A percentile compares a stretch with the other conserved stretches of the same genome.
phyloP scores from a whole-genome alignment of 805 yeast species.

The Kazachstania martiniae region DNA sequence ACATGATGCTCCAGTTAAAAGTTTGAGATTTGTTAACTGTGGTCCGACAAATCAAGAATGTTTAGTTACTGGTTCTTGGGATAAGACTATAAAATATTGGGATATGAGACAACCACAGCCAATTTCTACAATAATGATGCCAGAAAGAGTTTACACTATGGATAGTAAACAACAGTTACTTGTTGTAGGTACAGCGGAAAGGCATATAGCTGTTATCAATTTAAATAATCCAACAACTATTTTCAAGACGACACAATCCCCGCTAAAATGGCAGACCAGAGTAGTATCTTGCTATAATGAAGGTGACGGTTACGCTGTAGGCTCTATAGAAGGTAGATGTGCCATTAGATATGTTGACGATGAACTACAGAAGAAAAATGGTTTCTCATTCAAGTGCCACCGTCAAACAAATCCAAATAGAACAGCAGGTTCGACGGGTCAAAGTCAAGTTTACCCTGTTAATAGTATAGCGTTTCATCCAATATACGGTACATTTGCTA shows the following conservation, averaged over 20 bases:
- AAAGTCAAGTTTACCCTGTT: slow-evolving; percentile 64
- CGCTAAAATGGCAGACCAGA: slow-evolving; percentile 85
- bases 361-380: slow-evolving; percentile 53
- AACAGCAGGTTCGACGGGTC: slow-evolving; percentile 39
- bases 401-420: slow-evolving; percentile 45
- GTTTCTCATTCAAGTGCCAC: slow-evolving; percentile 92
- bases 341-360: slow-evolving; percentile 89
- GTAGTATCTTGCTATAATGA: slow-evolving; percentile 75
- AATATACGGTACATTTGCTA: slow-evolving; percentile 76
- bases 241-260: slow-evolving; percentile 62
- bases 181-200: slow-evolving; percentile 91
- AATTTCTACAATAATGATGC: slow-evolving; percentile 67
- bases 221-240: slow-evolving; percentile 74
- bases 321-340: slow-evolving; percentile 91
- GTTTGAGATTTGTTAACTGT: slow-evolving; percentile 68
- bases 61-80: slow-evolving; percentile 93
- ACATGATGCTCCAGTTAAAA: slow-evolving; percentile 71
- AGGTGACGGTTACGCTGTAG: slow-evolving; percentile 88
- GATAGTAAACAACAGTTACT: slow-evolving; percentile 70
- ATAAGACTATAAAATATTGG: slow-evolving; percentile 90
- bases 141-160: slow-evolving; percentile 88
- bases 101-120: slow-evolving; percentile 81
- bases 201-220: slow-evolving; percentile 68
- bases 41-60: slow-evolving; percentile 73
- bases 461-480: slow-evolving; percentile 84